A percentile compares a stretch with the other conserved stretches of the same genome.
Conservation (phyloP, 2,329 filamentous ascomycete genomes). For the Aspergillus pseudotamarii region DNA sequence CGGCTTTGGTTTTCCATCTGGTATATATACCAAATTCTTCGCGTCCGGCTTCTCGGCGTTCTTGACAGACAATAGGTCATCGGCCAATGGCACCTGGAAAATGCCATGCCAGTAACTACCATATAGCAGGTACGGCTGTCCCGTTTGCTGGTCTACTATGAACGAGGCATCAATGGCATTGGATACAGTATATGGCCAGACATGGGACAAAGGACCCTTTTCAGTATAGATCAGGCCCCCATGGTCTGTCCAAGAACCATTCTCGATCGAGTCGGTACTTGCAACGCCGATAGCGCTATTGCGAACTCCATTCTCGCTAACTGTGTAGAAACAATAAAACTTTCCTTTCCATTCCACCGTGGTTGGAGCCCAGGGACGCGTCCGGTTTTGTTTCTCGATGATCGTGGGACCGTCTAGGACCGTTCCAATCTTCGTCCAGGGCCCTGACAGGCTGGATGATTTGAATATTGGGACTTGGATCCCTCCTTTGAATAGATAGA, state of each 20-base stretch:
- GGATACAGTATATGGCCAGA: slow-evolving; percentile 36
- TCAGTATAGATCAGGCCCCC: slow-evolving; percentile 38
- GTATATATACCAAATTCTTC: slow-evolving; percentile 31
- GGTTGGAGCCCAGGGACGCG: slow-evolving; percentile 40
- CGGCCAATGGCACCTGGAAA: slow-evolving; percentile 37
- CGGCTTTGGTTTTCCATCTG: slow-evolving; percentile 24
- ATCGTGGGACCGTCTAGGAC: slow-evolving; percentile 33
- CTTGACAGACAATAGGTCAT: slow-evolving; percentile 34
- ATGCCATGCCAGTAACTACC: slow-evolving; percentile 42
- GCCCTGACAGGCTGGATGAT: slow-evolving; percentile 31
- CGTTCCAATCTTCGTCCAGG: slow-evolving; percentile 37
- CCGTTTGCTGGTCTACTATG: slow-evolving; percentile 28
- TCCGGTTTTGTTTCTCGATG: slow-evolving; percentile 33
- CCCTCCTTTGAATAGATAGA: slow-evolving; percentile 40
- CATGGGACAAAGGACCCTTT: slow-evolving; percentile 24
- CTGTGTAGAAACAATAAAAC: slow-evolving; percentile 42
- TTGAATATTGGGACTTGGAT: slow-evolving; percentile 30
- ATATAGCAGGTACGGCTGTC: slow-evolving; percentile 34
- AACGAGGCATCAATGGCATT: slow-evolving; percentile 43
- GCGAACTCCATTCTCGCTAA: slow-evolving; percentile 32
- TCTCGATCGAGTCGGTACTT: slow-evolving; percentile 28
- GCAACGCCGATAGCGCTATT: slow-evolving; percentile 42
- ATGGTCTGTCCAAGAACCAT: slow-evolving; percentile 37
- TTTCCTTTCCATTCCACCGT: slow-evolving; percentile 30
- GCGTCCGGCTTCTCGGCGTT: slow-evolving; percentile 26